Evolutionary conservation across 1,139 yeast species (phyloP), one percentile per base, ranked within the genome.

Genomic region (Scheffersomyces parashehatae): DNA sequence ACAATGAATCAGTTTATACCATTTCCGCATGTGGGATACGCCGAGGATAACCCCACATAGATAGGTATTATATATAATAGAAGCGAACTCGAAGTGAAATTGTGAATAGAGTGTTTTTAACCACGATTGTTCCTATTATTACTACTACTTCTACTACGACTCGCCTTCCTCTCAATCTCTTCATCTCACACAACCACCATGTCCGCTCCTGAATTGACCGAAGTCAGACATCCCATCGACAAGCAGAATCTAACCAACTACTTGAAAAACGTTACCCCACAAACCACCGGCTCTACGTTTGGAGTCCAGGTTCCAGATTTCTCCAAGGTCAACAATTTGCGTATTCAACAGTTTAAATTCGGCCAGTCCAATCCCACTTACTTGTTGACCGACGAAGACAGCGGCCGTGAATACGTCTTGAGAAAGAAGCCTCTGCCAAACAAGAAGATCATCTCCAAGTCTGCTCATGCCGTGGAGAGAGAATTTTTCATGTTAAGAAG

Each of bases 291-390:
- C 15, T 39, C 52, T 7, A 47, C 54, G 9, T 36, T 42, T 20
- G 56, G 56, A 10, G 53, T 51, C 9, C 29, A 39, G 11, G 48
- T 51, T 9, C 55, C 54, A 11, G 42, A 42, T 29, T 50, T 51
- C 39, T 32, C 38, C 30, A 37, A 35, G 8, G 9, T 39, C 38
- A 35, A 29, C 5, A 39, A 44, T 13, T 40, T 39, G 14, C 43
- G 39, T 5, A 42, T 80, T 39, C 64, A 75, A 47, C 88, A 83
- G 58, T 83, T 83, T 62, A 71, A 73, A 15, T 81, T 79, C 60
- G 88, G 88, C 11, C 88, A 83, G 58, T 79, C 85, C 4, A 83
- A 83, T 56, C 88, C 88, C 12, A 82, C 87, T 0, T 82, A 81
- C 53, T 71, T 77, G 36, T 50, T 83, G 15, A 63, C 62, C 4